These are phyloP conservation scores for Canavalia gladiata DNA, from an alignment of 306 rosid species.

Conservation along the genomic window DNA sequence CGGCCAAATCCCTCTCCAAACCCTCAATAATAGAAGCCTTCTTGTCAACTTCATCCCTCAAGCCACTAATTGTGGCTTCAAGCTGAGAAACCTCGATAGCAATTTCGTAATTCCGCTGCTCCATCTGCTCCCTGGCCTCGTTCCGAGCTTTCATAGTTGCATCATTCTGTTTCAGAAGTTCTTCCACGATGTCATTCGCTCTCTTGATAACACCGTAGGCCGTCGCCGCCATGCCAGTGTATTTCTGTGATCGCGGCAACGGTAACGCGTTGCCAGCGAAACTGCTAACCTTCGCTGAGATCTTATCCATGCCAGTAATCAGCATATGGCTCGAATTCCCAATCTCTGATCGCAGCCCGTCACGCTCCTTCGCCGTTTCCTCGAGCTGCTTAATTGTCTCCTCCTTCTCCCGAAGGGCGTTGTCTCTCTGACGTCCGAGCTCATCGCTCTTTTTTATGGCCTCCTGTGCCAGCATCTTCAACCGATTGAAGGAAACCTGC, in stretches of 20 bases:
- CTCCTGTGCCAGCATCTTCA: constrained; percentile 84
- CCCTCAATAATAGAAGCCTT: constrained; percentile 62
- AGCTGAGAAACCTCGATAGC: constrained; percentile 98
- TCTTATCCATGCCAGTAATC: constrained; percentile 89
- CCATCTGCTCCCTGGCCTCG: constrained; percentile 92
- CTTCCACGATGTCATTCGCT: constrained; percentile 93
- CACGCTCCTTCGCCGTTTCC: constrained; percentile 75
- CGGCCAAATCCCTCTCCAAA: constrained; percentile 68
- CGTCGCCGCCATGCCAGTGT: constrained; percentile 80
- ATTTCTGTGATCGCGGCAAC: constrained; percentile 78
- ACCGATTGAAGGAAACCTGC: constrained; percentile 71
- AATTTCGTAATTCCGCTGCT: constrained; percentile 92
- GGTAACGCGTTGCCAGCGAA: constrained; percentile 63
- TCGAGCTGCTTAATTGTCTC: constrained; percentile 71
- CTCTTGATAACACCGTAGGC: constrained; percentile 91
- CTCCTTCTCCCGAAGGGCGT: constrained; percentile 78
- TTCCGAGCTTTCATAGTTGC: constrained; percentile 73
- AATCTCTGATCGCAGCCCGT: constrained; percentile 72
- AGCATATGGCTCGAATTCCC: constrained; percentile 95
- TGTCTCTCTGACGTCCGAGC: constrained; percentile 74
- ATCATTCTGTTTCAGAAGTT: constrained; percentile 81
- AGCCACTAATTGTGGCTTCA: constrained; percentile 80
- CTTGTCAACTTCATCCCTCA: constrained; percentile 85
- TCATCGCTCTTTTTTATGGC: constrained; percentile 92
- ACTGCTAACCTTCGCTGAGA: constrained; percentile 77